Base-by-base conservation (phyloP, 768 basidiomycete genomes). In the Guyanaporus albipodus region DNA sequence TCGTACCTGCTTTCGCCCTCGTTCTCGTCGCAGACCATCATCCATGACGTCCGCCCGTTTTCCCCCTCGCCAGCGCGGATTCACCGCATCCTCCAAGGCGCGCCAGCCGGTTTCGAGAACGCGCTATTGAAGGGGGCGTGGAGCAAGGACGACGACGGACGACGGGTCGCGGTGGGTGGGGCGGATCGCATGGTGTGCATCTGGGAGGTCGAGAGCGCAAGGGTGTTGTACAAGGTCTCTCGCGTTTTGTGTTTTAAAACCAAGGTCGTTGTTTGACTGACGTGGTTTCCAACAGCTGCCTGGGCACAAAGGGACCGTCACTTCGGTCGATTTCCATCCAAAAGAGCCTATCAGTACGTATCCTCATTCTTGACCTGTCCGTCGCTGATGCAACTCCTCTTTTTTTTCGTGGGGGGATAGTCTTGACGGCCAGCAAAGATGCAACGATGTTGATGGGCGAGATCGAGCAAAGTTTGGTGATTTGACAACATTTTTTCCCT, bases 221-320 rank as follows among this genome's bases (percentile, higher is more conserved):
- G 78, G 48, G 77, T 87, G 4, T 60, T 85, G 53, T 91, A 91
- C 73, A 91, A 93, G 79, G 84, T 92, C 33, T 7, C 62, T 50
- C 52, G 31, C 28, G 31, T 37, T 24, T 33, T 17, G 38, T 42
- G 36, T 24, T n/a, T 46, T 17, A 14, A n/a, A n/a, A n/a, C 14
- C 17, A 31, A 2, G 1, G 26, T 32, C 22, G 9, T 10, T 11
- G 12, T 12, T 36, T 34, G 15, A 32, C 27, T n/a, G 9, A 17
- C 28, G 19, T 42, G 44, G 22, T 38, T 33, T n/a, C 19, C 21
- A 27, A 17, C 50, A 90, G 89, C 77, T 97, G 46, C 91, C 95
- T 31, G 95, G 95, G 12, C 95, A 99, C 67, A 96, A 91, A 66
- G 94, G 95, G 10, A 94, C 94, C 0, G 93, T 98, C 12, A 93